A percentile compares a stretch with the other conserved stretches of the same genome.
phyloP scores from a whole-genome alignment of 202 grass and related monocot genomes.

The Carex arenaria region DNA sequence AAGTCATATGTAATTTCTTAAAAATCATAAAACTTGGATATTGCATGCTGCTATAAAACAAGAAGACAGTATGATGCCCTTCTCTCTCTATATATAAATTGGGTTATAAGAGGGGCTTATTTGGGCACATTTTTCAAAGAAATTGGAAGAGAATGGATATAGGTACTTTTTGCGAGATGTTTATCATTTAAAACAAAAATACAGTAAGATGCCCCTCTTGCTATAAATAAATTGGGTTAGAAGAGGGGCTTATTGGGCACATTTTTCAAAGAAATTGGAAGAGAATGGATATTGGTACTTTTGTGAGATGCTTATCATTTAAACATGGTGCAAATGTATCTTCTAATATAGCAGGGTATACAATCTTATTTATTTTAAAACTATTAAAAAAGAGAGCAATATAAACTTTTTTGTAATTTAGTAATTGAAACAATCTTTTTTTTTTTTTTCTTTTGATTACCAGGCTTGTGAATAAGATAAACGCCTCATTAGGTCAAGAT shows the following conservation, averaged over 20 bases:
- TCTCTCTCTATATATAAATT: not conserved
- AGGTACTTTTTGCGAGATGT: not conserved
- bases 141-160: not conserved
- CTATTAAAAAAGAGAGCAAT: not conserved
- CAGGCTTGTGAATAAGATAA: slow-evolving; percentile 99
- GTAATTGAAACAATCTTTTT: slow-evolving; percentile 21
- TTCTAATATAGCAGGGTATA: not conserved
- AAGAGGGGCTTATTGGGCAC: not conserved
- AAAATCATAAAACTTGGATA: not conserved
- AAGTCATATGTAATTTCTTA: not conserved
- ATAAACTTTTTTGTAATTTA: not conserved
- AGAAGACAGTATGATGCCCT: not conserved
- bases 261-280: not conserved
- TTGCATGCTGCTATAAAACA: not conserved
- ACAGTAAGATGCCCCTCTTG: not conserved
- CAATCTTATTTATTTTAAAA: not conserved
- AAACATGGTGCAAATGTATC: not conserved
- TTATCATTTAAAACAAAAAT: not conserved
- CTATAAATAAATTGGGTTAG: not conserved
- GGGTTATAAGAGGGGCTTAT: not conserved
- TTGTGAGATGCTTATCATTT: not conserved
- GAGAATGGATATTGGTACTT: not conserved
- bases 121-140: not conserved
- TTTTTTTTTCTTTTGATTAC: slow-evolving; percentile 19
- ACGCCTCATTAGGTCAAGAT: slow-evolving; percentile 92